Evolutionary conservation across 2,329 filamentous ascomycete species (phyloP).

Genomic region (Arthrocladium fulminans): DNA sequence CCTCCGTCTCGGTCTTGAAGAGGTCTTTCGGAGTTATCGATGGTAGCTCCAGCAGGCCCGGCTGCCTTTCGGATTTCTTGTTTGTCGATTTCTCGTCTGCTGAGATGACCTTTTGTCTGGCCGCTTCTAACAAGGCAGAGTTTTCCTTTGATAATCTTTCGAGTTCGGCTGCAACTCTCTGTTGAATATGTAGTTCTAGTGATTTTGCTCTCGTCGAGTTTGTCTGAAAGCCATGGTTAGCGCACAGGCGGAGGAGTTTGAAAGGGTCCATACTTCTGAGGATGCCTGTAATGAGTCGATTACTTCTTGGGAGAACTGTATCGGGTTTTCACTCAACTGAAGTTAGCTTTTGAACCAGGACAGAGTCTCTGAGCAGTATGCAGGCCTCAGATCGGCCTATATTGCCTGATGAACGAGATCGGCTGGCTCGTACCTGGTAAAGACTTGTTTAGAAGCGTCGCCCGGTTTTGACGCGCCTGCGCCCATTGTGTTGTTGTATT

Average conservation of each 20-base stretch:
- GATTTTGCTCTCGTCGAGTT: slow-evolving; percentile 77
- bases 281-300: slow-evolving; percentile 75
- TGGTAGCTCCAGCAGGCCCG: slow-evolving; percentile 25
- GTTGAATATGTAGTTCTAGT: slow-evolving; percentile 79
- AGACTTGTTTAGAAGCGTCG: slow-evolving; percentile 50
- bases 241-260: slow-evolving; percentile 6
- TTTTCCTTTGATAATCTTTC: slow-evolving; percentile 66
- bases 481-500: slow-evolving; percentile 43
- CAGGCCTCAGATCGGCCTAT: too few relatives aligned
- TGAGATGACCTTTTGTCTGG: slow-evolving; percentile 51
- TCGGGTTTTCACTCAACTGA: slow-evolving; percentile 47
- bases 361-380: neutral
- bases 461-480: slow-evolving; percentile 54
- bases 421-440: slow-evolving; percentile 45
- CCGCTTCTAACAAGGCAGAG: slow-evolving; percentile 56
- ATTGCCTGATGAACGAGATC: neutral
- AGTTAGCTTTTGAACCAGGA: slow-evolving; percentile 1
- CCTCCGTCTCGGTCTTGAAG: slow-evolving; percentile 13
- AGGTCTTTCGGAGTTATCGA: slow-evolving; percentile 38
- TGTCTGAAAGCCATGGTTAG: slow-evolving; percentile 48
- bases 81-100: slow-evolving; percentile 15
- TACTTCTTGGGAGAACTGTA: slow-evolving; percentile 70
- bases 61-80: slow-evolving; percentile 11
- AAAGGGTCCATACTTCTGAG: slow-evolving; percentile 58
- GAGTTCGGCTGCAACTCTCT: slow-evolving; percentile 77